Evolutionary conservation across 805 yeast genomes (phyloP), one percentile per base, ranked within the genome.

Genomic region (Myxozyma vanderwaltii): DNA sequence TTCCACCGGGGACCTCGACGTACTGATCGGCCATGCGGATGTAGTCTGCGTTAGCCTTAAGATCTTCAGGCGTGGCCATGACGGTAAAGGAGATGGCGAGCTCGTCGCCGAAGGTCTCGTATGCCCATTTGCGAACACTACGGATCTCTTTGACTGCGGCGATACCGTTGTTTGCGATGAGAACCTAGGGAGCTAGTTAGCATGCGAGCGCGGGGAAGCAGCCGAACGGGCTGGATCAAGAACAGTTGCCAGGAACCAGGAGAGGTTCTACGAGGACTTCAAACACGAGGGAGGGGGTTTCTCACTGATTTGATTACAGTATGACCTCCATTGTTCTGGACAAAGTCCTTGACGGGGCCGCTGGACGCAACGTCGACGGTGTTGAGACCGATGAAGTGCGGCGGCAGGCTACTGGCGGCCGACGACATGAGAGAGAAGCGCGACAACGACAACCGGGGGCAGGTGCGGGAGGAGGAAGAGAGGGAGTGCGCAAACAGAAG

Each of bases 21-120:
- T 88, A 92, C 77, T 92, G 97, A 75, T 94, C 99, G 45, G 99
- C 99, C 98, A 94, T 92, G 75, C 98, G 84, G 72, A 94, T 90
- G 75, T 94, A 94, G 74, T 94, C 99, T 23, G 99, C 95, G 70
- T 95, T 95, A 63, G 97, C 96, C 68, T 83, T 91, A 68, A 94
- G 78, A 79, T 94, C 99, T 75, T 94, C 99, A n/a, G 99, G 99
- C 21, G 99, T 94, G 59, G 99, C 98, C 99, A 94, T 94, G 43
- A 89, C 98, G 36, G 92, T 94, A 72, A 94, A 95, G 69, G 89
- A 89, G 66, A 94, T 88, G 57, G 96, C 90, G 71, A 88, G 83
- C 75, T 94, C 98, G 71, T 95, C 86, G 64, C 96, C 96, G 77
- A 94, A 94, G n/a, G 97, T 91, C 75, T 94, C 98, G 76, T 94